A percentile compares a stretch with the other conserved stretches of the same genome.
Conservation (phyloP, 1,284 basidiomycete species). For the Calocybe gambosa region DNA sequence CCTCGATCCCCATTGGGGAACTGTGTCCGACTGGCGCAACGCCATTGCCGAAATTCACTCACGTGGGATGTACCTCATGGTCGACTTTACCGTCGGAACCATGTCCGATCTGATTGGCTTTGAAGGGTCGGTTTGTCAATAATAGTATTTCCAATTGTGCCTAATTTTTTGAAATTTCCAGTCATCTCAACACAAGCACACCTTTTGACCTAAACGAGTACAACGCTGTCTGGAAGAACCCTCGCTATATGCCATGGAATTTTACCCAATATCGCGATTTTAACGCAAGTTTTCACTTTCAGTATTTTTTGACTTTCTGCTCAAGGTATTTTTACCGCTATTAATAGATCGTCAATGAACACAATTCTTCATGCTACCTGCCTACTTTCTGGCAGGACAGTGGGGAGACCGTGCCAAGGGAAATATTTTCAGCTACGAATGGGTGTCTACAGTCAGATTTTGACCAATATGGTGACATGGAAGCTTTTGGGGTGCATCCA, state of each 20-base stretch:
- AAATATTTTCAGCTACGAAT: slow-evolving; percentile 27
- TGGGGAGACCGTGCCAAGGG: slow-evolving; percentile 55
- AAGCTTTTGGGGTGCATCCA: slow-evolving; percentile 93
- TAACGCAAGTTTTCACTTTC: slow-evolving; percentile 34
- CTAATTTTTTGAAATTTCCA: slow-evolving; percentile 24
- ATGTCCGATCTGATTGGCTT: slow-evolving; percentile 86
- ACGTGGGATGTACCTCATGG: slow-evolving; percentile 84
- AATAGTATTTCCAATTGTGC: not conserved
- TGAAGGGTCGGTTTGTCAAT: slow-evolving; percentile 55
- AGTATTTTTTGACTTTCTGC: not conserved
- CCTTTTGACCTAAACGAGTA: slow-evolving; percentile 78
- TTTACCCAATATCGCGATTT: slow-evolving; percentile 83
- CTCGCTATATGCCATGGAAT: slow-evolving; percentile 76
- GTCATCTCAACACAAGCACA: slow-evolving; percentile 72
- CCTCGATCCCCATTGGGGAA: slow-evolving; percentile 88
- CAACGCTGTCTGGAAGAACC: slow-evolving; percentile 69
- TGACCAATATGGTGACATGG: slow-evolving; percentile 92
- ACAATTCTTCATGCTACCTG: slow-evolving; percentile 68
- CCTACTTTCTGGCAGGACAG: slow-evolving; percentile 78
- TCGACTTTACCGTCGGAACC: slow-evolving; percentile 89
- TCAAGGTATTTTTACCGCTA: slow-evolving; percentile 2
- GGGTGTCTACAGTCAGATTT: slow-evolving; percentile 82
- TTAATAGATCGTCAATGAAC: slow-evolving; percentile 62
- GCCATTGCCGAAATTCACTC: slow-evolving; percentile 73
- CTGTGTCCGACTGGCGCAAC: slow-evolving; percentile 68